phyloP scores from a whole-genome alignment of 371 early-diverging fungal genomes.

The Dichotomocladium elegans region DNA sequence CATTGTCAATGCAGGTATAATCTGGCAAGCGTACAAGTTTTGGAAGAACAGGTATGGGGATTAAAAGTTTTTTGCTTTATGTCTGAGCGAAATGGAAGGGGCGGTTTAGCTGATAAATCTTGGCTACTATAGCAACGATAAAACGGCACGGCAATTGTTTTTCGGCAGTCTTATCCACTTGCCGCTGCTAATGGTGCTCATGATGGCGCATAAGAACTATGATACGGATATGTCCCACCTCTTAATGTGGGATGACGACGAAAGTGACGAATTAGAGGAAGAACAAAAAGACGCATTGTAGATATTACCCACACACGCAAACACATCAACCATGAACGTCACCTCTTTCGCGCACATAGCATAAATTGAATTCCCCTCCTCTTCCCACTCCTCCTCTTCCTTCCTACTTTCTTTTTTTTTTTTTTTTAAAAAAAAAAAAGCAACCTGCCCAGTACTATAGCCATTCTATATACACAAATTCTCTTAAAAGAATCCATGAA shows the following conservation, averaged over 20 bases:
- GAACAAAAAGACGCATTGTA: background rate
- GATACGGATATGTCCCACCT: constrained; percentile 1
- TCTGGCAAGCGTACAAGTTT: constrained; percentile 69
- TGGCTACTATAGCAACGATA: constrained; percentile 53
- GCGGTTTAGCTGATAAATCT: background rate
- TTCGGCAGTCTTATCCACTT: constrained; percentile 88
- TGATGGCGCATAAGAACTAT: constrained; percentile 81
- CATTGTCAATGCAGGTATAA: constrained; percentile 71
- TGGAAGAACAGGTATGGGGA: constrained; percentile 56
- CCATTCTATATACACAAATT: too few relatives aligned
- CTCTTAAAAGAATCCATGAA: too few relatives aligned
- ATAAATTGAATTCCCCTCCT: too few relatives aligned
- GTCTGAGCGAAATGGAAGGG: too few relatives aligned
- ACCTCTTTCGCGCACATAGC: too few relatives aligned
- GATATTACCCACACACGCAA: background rate
- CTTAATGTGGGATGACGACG: constrained; percentile 6
- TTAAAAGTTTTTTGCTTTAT: too few relatives aligned
- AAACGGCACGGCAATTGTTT: constrained; percentile 83
- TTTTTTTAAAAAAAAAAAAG: too few relatives aligned
- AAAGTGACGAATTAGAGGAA: background rate
- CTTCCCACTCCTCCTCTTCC: too few relatives aligned
- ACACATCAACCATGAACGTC: background rate
- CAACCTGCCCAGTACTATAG: too few relatives aligned
- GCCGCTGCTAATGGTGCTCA: constrained; percentile 77
- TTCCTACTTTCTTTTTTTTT: too few relatives aligned